Evolutionary conservation across 345 rosid genomes (phyloP), one percentile per base, ranked within the genome.

Genomic region (Luvunga scandens): DNA sequence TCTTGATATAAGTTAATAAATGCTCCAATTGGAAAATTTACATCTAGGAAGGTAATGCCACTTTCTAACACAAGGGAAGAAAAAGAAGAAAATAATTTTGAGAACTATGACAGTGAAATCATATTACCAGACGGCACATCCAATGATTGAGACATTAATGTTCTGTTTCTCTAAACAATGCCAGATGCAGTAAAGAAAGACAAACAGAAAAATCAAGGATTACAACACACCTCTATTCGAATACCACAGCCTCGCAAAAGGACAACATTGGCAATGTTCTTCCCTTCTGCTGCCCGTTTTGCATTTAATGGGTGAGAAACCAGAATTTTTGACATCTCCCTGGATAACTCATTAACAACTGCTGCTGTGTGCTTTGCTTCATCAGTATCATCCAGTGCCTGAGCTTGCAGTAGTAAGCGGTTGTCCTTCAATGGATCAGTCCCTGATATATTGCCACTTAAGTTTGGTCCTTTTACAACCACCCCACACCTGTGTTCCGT

Each of bases 401-500:
- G 85, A 75, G 91, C 95, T 80, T 96, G 88, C 71, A 92, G 85
- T 83, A 91, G 97, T 76, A 88, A 77, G 78, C 97, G 94, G 59
- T 92, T 88, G 86, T 94, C 98, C 71, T 96, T 94, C 85, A 96
- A 85, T 10, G 98, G 97, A 80, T 96, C 99, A 27, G 98, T 96
- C 84, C 98, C 97, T 64, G 97, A 92, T 87, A 96, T 92, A 82
- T 94, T 96, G 72, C 98, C 97, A 75, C 98, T 96, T 38, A 96
- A 83, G 80, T 80, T 88, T 71, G 97, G 95, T 38, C 99, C 98
- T 81, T 94, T 92, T 24, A 94, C 99, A 83, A 96, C 99, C 75
- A 96, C 98, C 42, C 99, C 98, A 79, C 97, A 94, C 86, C 97
- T 89, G 73, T 96, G 98, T 78, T 96, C 98, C 39, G 98, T 96